These are phyloP conservation scores for Ophiostoma populinum DNA, from an alignment of 2,329 filamentous ascomycete species.

Conservation along the genomic window DNA sequence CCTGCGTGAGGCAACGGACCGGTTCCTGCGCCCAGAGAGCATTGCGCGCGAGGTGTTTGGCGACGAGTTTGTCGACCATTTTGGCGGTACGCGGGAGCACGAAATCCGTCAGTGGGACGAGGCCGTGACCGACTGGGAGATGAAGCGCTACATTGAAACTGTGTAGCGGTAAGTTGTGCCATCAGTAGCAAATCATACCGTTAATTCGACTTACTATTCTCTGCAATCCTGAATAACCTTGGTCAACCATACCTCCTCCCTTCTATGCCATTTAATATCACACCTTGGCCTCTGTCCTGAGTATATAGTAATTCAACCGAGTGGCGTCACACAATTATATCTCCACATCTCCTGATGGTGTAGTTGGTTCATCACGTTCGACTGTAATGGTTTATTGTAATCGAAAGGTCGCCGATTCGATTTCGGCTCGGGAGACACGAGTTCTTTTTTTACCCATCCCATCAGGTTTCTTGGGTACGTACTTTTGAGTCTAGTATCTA, in stretches of 20 bases:
- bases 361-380: constrained; percentile 4
- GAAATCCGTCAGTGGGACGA: constrained; percentile 87
- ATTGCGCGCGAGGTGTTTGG: constrained; percentile 89
- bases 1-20: constrained; percentile 65
- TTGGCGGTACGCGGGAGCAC: constrained; percentile 78
- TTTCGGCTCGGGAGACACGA: constrained; percentile 3
- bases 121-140: constrained; percentile 89
- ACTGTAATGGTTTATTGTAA: constrained; percentile 4
- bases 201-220: not conserved
- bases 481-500: not conserved
- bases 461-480: not conserved
- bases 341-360: constrained; percentile 3
- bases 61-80: constrained; percentile 91
- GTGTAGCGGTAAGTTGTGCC: constrained; percentile 21
- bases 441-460: not conserved
- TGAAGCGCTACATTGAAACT: constrained; percentile 65
- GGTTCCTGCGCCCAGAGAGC: constrained; percentile 62
- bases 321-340: not conserved
- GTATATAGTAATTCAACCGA: not conserved
- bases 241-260: no score
- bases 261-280: no score
- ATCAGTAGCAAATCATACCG: no score
- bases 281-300: no score
- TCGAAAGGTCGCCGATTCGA: constrained; percentile 4
- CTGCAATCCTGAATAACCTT: not conserved